These are phyloP conservation scores for Coriaria nepalensis DNA, from an alignment of 306 rosid genomes.

Conservation along the genomic window DNA sequence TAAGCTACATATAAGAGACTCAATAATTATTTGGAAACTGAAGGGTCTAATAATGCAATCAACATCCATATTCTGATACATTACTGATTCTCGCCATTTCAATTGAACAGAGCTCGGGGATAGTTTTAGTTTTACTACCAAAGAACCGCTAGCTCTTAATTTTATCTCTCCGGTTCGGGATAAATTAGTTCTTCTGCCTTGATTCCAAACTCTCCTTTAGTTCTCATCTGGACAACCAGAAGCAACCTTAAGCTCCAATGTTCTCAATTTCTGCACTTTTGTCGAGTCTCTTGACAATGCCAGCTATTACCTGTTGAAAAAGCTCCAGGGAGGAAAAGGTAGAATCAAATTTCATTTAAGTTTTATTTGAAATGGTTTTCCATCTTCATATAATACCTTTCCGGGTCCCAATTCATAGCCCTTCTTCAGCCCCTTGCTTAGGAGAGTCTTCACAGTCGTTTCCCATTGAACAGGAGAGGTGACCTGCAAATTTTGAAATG, in stretches of 20 bases:
- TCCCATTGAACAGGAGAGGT: conserved; percentile 99
- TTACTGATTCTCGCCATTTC: too few relatives aligned
- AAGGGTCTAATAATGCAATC: too few relatives aligned
- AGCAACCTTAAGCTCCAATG: conserved; percentile 43
- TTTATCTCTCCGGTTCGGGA: too few relatives aligned
- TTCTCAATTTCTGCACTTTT: conserved; percentile 69
- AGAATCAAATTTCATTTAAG: not conserved
- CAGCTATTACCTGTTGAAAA: conserved; percentile 69
- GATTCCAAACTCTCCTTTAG: too few relatives aligned
- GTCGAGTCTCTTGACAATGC: conserved; percentile 80
- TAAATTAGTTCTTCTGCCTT: too few relatives aligned
- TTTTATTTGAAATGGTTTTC: not conserved
- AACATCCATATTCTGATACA: too few relatives aligned
- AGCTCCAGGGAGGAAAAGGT: not conserved
- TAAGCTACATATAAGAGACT: too few relatives aligned
- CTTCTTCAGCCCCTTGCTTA: conserved; percentile 65
- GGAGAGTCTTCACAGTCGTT: conserved; percentile 82
- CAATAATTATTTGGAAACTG: too few relatives aligned
- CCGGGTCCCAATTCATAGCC: conserved; percentile 94
- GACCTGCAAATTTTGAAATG: conserved; percentile 40
- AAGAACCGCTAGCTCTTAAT: too few relatives aligned
- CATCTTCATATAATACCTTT: conserved; percentile 41
- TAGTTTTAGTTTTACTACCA: too few relatives aligned
- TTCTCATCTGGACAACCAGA: not conserved
- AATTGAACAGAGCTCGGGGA: too few relatives aligned